Base-by-base conservation (phyloP, 2,329 filamentous ascomycete genomes). In the Macrophomina tecta region DNA sequence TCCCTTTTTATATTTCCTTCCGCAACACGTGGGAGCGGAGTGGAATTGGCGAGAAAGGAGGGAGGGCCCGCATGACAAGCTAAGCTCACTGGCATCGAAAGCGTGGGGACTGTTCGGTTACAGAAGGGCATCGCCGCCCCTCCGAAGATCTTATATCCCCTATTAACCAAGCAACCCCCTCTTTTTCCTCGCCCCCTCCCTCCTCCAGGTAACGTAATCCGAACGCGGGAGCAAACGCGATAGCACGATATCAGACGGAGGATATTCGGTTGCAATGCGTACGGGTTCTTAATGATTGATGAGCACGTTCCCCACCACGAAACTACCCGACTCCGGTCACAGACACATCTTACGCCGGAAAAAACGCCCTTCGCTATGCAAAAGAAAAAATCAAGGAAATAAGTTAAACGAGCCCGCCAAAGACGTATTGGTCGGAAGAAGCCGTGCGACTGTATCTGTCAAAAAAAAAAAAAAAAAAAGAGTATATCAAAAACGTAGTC, bases 321-420 rank as follows among this genome's bases (percentile, higher is more conserved):
- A 28, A 23, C 42, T 18, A n/a, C 32, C 5, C 30, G 30, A 14
- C 48, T 36, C 45, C 58, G 58, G 32, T 8, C 28, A 61, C 58
- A 18, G 16, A 38, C 42, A 5, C 58, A 8, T 49, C 28, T 42
- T 38, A 12, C 36, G 58, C 58, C 58, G 58, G 58, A 61, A 1
- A 23, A 61, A 38, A 61, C 58, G 58, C 58, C 58, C 49, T 45
- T 61, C 58, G 58, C 56, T 61, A 61, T 61, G 58, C 58, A 61
- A 49, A 18, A 62, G 34, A 49, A 28, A 38, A 48, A 45, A 16
- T 6, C n/a, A 48, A 48, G n/a, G 42, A 42, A 18, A 16, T 40
- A 46, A 46, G 23, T 23, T 3, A 34, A 45, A 28, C 28, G 36
- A 16, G 5, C 28, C 56, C 56, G 16, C 42, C 42, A 62, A 48